Percentiles rank a stretch among this genome's conserved stretches.
These are phyloP conservation scores for Ophiostoma perfectum DNA, from an alignment of 2,329 filamentous ascomycete species.

Conservation along the genomic window DNA sequence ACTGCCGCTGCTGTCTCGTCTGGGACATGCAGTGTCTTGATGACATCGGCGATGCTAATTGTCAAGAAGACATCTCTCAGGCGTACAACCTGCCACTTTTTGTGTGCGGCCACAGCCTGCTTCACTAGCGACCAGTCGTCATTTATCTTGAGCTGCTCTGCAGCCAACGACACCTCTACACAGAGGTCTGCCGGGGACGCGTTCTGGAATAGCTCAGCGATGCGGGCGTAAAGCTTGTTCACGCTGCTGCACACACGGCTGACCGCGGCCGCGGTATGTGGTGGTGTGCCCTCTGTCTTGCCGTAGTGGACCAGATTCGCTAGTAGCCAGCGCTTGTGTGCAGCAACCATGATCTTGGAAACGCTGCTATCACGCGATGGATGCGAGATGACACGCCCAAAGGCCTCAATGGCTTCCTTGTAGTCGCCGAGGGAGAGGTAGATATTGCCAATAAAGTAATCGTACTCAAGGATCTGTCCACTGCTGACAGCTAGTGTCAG, in stretches of 20 bases:
- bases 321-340: slow-evolving; percentile 87
- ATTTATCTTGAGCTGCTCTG: slow-evolving; percentile 49
- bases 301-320: slow-evolving; percentile 68
- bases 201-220: slow-evolving; percentile 47
- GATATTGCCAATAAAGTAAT: slow-evolving; percentile 61
- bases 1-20: slow-evolving; percentile 36
- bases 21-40: slow-evolving; percentile 39
- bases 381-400: slow-evolving; percentile 61
- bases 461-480: slow-evolving; percentile 59
- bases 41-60: slow-evolving; percentile 51
- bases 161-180: slow-evolving; percentile 30
- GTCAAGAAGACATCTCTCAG: slow-evolving; percentile 66
- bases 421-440: slow-evolving; percentile 59
- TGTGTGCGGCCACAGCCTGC: slow-evolving; percentile 65
- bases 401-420: slow-evolving; percentile 55
- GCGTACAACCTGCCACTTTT: slow-evolving; percentile 68
- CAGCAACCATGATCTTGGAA: slow-evolving; percentile 77
- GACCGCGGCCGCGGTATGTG: slow-evolving; percentile 48
- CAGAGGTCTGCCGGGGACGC: neutral
- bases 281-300: slow-evolving; percentile 46
- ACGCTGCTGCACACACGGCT: slow-evolving; percentile 53
- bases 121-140: slow-evolving; percentile 47
- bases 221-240: slow-evolving; percentile 62
- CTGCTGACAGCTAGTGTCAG: slow-evolving; percentile 52
- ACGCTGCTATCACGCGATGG: slow-evolving; percentile 57